Evolutionary conservation across 805 yeast species (phyloP).

Genomic region (Kodamaea kaohsiungensis): DNA sequence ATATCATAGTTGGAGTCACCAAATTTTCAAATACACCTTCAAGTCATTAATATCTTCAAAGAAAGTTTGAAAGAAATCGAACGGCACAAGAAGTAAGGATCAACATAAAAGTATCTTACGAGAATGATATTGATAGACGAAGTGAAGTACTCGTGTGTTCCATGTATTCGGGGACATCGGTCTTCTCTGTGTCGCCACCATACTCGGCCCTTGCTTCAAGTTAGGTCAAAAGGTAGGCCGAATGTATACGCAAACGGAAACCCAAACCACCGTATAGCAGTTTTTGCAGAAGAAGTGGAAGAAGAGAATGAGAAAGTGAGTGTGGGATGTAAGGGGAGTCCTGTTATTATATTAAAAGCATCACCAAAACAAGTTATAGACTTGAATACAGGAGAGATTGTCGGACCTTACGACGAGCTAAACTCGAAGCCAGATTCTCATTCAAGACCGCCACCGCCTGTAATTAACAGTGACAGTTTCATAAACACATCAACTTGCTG

Average conservation of each 20-base stretch:
- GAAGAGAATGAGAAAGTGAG: background rate
- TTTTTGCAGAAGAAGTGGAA: constrained; percentile 48
- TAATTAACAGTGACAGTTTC: constrained; percentile 33
- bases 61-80: too few species aligned
- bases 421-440: constrained; percentile 10
- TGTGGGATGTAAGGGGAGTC: constrained; percentile 13
- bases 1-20: background rate
- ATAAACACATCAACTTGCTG: constrained; percentile 38
- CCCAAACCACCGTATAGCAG: constrained; percentile 59
- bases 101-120: background rate
- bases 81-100: background rate
- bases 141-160: constrained; percentile 78
- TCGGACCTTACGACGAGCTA: constrained; percentile 38
- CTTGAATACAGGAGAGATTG: constrained; percentile 34
- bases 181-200: constrained; percentile 85
- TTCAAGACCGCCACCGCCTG: constrained; percentile 24
- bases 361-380: constrained; percentile 44
- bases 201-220: constrained; percentile 77
- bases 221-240: constrained; percentile 89
- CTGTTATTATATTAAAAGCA: constrained; percentile 36
- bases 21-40: background rate
- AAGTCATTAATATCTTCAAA: background rate
- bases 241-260: constrained; percentile 52
- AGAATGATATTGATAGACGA: constrained; percentile 77
- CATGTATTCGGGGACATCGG: constrained; percentile 91